phyloP scores from a whole-genome alignment of 345 rosid genomes.

The Hibiscus syriacus region DNA sequence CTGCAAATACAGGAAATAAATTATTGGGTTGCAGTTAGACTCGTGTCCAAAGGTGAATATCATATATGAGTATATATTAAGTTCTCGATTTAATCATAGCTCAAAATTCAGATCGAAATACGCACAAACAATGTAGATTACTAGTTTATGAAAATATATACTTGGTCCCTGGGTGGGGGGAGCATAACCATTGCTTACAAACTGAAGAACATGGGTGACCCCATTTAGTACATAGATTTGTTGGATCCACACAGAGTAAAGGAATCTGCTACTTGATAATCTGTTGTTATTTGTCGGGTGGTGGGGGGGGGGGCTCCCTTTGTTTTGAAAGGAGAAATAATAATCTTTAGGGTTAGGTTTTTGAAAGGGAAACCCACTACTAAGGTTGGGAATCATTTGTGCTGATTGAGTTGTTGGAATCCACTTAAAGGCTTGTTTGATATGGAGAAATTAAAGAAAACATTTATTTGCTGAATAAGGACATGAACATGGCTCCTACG shows the following conservation, averaged over 20 bases:
- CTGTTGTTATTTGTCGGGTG: neutral
- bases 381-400: slow-evolving; percentile 22
- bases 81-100: no score
- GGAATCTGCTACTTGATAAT: slow-evolving; percentile 1
- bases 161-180: slow-evolving; percentile 8
- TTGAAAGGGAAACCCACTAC: slow-evolving; percentile 56
- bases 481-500: slow-evolving; percentile 35
- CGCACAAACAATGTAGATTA: neutral
- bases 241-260: slow-evolving; percentile 24
- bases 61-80: no score
- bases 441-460: slow-evolving; percentile 18
- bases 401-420: slow-evolving; percentile 72
- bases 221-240: slow-evolving; percentile 29
- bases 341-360: slow-evolving; percentile 32
- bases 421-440: slow-evolving; percentile 38
- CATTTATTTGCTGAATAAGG: slow-evolving; percentile 20
- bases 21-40: neutral
- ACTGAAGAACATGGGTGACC: slow-evolving; percentile 13
- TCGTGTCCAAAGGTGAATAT: neutral
- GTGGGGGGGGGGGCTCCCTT: neutral
- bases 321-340: no score
- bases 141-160: neutral
- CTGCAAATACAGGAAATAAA: neutral
- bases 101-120: no score
- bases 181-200: slow-evolving; percentile 13